These are phyloP conservation scores for Triticum urartu DNA, from an alignment of 176 grass and related monocot species.

Conservation along the genomic window DNA sequence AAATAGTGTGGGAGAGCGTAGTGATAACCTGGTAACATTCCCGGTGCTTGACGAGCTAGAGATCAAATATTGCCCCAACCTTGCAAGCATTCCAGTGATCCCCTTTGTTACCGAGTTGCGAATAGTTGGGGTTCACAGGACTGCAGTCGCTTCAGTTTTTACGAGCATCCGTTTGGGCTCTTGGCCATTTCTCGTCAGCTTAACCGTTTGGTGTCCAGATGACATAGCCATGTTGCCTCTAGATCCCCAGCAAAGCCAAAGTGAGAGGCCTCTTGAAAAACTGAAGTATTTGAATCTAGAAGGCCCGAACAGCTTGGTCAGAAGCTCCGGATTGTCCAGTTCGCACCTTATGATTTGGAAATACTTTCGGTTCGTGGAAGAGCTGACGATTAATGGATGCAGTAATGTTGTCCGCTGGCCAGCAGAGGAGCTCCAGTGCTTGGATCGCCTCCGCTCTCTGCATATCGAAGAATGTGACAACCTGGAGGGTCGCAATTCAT, in stretches of 20 bases:
- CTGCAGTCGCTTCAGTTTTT: neutral
- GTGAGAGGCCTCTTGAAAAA: neutral
- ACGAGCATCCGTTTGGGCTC: neutral
- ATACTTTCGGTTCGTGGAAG: neutral
- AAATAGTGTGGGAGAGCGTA: too few species aligned
- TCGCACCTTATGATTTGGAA: neutral
- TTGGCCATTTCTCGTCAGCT: neutral
- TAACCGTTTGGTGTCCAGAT: neutral
- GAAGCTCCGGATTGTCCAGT: neutral
- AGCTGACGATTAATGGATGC: accelerated
- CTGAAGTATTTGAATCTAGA: neutral
- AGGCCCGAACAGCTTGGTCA: neutral
- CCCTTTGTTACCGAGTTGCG: neutral
- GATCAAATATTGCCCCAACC: too few species aligned
- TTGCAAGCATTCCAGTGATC: neutral
- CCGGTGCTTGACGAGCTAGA: too few species aligned
- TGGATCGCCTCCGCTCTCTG: neutral
- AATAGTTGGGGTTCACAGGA: too few species aligned
- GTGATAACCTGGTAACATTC: too few species aligned
- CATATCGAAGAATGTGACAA: accelerated
- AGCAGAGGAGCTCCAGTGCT: neutral
- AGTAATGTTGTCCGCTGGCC: neutral
- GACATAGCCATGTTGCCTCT: neutral
- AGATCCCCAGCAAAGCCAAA: neutral
- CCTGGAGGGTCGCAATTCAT: neutral